These are phyloP conservation scores for Colletotrichum magnum DNA, from an alignment of 2,329 filamentous ascomycete genomes.

Conservation along the genomic window DNA sequence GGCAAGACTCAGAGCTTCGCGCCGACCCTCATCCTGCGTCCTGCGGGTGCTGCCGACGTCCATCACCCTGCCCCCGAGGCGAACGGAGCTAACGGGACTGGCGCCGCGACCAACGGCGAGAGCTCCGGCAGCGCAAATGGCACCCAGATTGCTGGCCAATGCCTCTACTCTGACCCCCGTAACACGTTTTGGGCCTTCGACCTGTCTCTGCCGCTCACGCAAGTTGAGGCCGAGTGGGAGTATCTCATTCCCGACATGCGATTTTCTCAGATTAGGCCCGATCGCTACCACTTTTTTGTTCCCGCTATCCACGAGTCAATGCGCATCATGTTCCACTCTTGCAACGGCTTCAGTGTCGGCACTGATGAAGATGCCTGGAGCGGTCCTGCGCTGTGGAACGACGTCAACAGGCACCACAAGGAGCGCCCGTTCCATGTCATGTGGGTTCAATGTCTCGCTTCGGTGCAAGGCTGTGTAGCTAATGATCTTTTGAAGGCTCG, in stretches of 20 bases:
- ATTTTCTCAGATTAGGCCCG: slow-evolving; percentile 71
- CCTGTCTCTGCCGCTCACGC: slow-evolving; percentile 81
- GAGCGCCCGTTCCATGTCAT: slow-evolving; percentile 93
- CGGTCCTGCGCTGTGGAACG: slow-evolving; percentile 94
- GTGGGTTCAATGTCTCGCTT: slow-evolving; percentile 53
- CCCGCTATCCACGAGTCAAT: slow-evolving; percentile 88
- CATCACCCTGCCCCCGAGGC: slow-evolving; percentile 40
- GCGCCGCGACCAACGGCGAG: slow-evolving; percentile 49
- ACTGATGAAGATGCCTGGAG: slow-evolving; percentile 89
- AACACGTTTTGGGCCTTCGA: slow-evolving; percentile 96
- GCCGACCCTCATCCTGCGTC: slow-evolving; percentile 71
- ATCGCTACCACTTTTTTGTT: slow-evolving; percentile 83
- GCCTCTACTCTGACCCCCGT: slow-evolving; percentile 75
- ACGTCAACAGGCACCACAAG: slow-evolving; percentile 87
- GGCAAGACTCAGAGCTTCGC: slow-evolving; percentile 69
- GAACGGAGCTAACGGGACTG: slow-evolving; percentile 49
- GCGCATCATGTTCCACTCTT: slow-evolving; percentile 99
- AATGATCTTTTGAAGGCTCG: slow-evolving; percentile 71
- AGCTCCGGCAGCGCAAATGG: slow-evolving; percentile 23
- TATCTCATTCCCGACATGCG: slow-evolving; percentile 80
- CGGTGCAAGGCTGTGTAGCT: slow-evolving; percentile 35
- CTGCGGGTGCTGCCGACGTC: slow-evolving; percentile 50
- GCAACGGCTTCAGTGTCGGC: slow-evolving; percentile 94
- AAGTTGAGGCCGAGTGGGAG: slow-evolving; percentile 80
- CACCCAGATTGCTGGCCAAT: slow-evolving; percentile 62